Evolutionary conservation across 1,139 yeast species (phyloP), one percentile per base, ranked within the genome.

Genomic region (Scheffersomyces parashehatae): DNA sequence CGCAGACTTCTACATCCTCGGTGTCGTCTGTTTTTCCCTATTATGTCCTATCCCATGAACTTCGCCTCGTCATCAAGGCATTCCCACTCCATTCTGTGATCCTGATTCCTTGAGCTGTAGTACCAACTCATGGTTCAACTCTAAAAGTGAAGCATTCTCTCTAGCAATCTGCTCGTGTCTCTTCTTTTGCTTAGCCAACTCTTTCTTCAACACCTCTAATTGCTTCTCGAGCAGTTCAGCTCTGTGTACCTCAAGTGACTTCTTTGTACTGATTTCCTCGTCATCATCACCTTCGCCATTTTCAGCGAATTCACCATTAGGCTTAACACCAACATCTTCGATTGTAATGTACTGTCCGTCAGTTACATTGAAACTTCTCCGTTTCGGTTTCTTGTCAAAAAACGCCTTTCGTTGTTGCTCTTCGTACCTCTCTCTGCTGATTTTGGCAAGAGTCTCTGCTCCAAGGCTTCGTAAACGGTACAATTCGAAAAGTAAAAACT

Each of bases 111-210:
- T 20, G 26, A 20, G 26, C 26, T 20, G 26, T 20, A 20, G 8
- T 16, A 68, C 48, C 37, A 69, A 51, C 28, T 61, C 62, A 41
- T 65, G 72, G 49, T 69, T 69, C 50, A 68, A 56, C 33, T 68
- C 71, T 46, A 68, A 56, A 28, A 69, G 52, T 38, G 61, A 49
- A 46, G 63, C 66, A 47, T 68, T 67, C 45, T 69, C 74, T 3
- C 46, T 49, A 39, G 53, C 52, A 39, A 69, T 51, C 16, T 52
- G 57, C 7, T 64, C 64, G 37, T 68, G 51, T 37, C 59, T 55
- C 34, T 56, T 51, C 37, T 58, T 58, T 47, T 58, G 62, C 46
- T 55, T 59, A 5, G 50, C 48, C 37, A 69, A 49, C 38, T 66
- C 69, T 30, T 55, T 47, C 30, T 65, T 60, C 37, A 59, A 55